A percentile compares a stretch with the other conserved stretches of the same genome.
Conservation (phyloP, 306 rosid genomes). For the Psophocarpus tetragonolobus region DNA sequence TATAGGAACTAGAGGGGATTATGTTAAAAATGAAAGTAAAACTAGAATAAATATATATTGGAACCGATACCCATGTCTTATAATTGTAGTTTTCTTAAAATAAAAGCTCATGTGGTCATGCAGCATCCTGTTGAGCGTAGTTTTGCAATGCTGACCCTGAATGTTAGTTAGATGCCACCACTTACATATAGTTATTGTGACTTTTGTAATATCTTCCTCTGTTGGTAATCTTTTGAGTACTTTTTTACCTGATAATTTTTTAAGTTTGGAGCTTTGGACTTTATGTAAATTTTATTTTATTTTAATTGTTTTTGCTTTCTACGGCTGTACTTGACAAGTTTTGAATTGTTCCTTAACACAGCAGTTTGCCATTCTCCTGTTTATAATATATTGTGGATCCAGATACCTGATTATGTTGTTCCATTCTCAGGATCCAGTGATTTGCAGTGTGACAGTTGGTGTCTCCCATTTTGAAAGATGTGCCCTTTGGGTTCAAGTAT, state of each 20-base stretch:
- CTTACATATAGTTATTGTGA: not conserved
- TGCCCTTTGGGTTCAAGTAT: constrained; percentile 96
- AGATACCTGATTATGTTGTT: constrained; percentile 34
- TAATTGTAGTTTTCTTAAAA: not conserved
- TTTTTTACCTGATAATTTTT: constrained; percentile 4
- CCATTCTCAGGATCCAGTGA: constrained; percentile 81
- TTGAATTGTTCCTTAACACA: constrained; percentile 9
- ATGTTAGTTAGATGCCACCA: not conserved
- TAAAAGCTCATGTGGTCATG: not conserved
- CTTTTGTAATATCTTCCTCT: not conserved
- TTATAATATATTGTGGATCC: constrained; percentile 35
- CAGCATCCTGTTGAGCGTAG: not conserved
- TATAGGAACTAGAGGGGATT: not conserved
- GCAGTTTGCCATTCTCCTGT: not conserved
- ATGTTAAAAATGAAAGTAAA: not conserved
- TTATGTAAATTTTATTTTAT: not conserved
- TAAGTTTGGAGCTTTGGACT: not conserved
- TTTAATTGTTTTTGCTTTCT: not conserved
- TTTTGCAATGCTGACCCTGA: constrained; percentile 19
- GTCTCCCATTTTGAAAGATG: constrained; percentile 96
- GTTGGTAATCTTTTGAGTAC: not conserved
- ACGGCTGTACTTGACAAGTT: not conserved
- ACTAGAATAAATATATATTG: not conserved
- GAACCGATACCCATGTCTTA: not conserved
- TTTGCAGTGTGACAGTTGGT: constrained; percentile 94